Base-by-base conservation (phyloP, 2,329 filamentous ascomycete species). In the Geosmithia putterillii region DNA sequence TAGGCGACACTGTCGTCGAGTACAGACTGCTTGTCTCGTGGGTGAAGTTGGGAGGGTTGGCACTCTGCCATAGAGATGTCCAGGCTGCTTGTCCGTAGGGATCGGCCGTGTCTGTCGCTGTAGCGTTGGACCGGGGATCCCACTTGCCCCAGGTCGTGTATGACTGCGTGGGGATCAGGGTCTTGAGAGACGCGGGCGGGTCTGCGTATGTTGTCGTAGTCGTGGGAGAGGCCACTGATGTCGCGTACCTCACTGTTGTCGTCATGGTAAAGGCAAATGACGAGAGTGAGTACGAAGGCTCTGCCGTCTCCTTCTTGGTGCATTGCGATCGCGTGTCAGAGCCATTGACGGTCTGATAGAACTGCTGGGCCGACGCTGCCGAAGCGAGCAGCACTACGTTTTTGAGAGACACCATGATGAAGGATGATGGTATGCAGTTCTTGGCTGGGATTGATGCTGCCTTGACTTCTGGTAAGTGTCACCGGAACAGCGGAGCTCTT, bases 1-100 rank as follows among this genome's bases (percentile, higher is more conserved):
- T 79, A 0, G 75, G 71, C 4, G 59, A 63, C 2, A 74, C 73
- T 0, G 74, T 79, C 0, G 73, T 73, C 42, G 55, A 60, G 22
- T 51, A 59, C 10, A 58, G 12, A 12, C 28, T 32, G 28, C 28
- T 23, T 14, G 45, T 51, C 19, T 46, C 54, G 25, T 57, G 53
- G 3, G 58, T 62, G 41, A 60, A 62, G 40, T 60, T 59, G 35
- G 57, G 55, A 9, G 57, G 58, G 28, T 59, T 56, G 9, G 55
- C 58, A 35, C 52, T 45, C 9, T 59, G 50, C 59, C 58, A 62
- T 1, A 62, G 49, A 3, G 53, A 56, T 8, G 49, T 58, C 51
- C 58, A 62, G 1, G 57, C 56, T 1, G 57, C 57, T 9, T 48
- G 49, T 0, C 59, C 59, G 21, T 58, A 60, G 0, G 50, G 51